Conservation (phyloP, 768 basidiomycete species). For the Phlegmacium glaucopus region DNA sequence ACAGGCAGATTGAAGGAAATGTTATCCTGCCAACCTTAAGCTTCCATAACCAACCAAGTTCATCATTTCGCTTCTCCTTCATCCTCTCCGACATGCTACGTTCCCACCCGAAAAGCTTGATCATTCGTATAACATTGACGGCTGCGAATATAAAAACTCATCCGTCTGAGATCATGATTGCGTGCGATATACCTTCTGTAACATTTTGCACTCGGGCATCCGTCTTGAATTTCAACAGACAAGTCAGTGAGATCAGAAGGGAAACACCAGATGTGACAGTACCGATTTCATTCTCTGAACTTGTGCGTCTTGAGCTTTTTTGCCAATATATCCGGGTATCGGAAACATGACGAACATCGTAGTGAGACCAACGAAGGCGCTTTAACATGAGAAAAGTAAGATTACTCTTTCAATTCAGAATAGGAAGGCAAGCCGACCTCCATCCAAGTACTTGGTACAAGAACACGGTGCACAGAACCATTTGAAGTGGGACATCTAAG, state of each 20-base stretch:
- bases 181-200: too few relatives aligned
- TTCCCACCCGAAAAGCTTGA: too few relatives aligned
- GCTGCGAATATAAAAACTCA: too few relatives aligned
- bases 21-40: slow-evolving; percentile 39
- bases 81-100: slow-evolving; percentile 51
- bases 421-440: slow-evolving; percentile 26
- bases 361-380: slow-evolving; percentile 56
- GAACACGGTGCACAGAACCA: slow-evolving; percentile 37
- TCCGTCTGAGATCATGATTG: too few relatives aligned
- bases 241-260: too few relatives aligned
- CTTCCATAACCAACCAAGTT: slow-evolving; percentile 53
- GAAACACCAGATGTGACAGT: too few relatives aligned
- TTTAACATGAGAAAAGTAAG: slow-evolving; percentile 17
- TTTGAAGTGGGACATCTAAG: slow-evolving; percentile 39
- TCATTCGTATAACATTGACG: too few relatives aligned
- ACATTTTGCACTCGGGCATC: too few relatives aligned
- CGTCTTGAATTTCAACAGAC: too few relatives aligned
- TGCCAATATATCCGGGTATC: slow-evolving; percentile 54
- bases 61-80: slow-evolving; percentile 54
- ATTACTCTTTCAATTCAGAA: too few relatives aligned
- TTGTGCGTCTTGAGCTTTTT: slow-evolving; percentile 45
- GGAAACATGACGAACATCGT: slow-evolving; percentile 53
- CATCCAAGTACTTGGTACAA: slow-evolving; percentile 44
- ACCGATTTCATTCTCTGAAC: too few relatives aligned
- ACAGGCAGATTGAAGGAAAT: slow-evolving; percentile 36